Evolutionary conservation across 768 basidiomycete species (phyloP), one percentile per base, ranked within the genome.

Genomic region (Psilocybe subaeruginosa): DNA sequence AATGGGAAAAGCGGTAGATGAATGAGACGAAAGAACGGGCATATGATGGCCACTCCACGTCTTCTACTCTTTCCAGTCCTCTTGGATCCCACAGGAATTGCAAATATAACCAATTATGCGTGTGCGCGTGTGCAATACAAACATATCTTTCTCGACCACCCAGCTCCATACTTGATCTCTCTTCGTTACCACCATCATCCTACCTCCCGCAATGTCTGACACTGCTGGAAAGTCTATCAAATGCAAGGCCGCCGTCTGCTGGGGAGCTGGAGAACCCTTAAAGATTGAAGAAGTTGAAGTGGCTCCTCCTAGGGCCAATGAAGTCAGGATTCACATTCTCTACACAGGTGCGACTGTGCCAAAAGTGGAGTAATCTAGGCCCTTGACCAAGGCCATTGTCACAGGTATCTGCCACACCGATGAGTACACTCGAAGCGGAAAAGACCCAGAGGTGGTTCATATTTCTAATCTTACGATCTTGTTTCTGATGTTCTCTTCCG

Each of bases 381-480:
- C 16, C 8, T 27, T 17, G 8, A 41, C 9, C 29, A 16, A 37
- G 19, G 59, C 48, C 55, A 39, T 43, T 29, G 50, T 46, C 37
- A 16, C 46, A 92, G 91, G 91, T 63, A 91, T 99, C 73, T 99
- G 97, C 78, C 96, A 99, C 76, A 98, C 97, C 70, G 96, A 99
- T 70, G 95, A 96, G 72, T 99, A 96, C 80, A 96, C 95, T 63
- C 89, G 95, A 72, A 95, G 93, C 73, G 95, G 96, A 59, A 91
- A 91, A 75, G 97, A 99, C 74, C 88, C 95, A 46, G 97, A 99
- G 85, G 96, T 91, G 19, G 23, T 23, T 23, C 12, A 8, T 39
- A 33, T 27, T 45, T 16, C 9, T 23, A 29, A 12, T 37, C n/a
- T 47, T 16, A 33, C 33, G 14, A 46, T 17, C 35, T 56, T 19